phyloP scores from a whole-genome alignment of 441 rosid species.

The Hura crepitans region DNA sequence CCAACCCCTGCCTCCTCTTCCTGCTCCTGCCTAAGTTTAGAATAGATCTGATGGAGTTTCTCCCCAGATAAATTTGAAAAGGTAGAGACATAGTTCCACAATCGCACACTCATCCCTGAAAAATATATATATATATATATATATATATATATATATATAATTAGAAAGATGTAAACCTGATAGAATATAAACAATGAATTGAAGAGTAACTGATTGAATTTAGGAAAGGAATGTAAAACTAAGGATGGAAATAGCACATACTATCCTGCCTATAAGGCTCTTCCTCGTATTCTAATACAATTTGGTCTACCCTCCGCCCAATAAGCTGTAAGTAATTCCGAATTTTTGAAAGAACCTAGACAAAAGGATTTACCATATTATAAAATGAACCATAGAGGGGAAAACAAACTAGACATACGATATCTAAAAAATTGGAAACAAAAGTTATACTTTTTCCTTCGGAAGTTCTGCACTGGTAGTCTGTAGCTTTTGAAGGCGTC shows the following conservation, averaged over 20 bases:
- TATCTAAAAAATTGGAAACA: not conserved
- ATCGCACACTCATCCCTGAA: constrained; percentile 78
- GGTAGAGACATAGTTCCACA: constrained; percentile 95
- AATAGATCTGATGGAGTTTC: constrained; percentile 80
- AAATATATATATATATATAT: too few relatives aligned
- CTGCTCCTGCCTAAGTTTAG: constrained; percentile 78
- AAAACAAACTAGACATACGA: not conserved
- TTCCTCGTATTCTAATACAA: constrained; percentile 67
- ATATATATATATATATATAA: not conserved
- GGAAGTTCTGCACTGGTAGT: constrained; percentile 95
- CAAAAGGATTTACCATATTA: not conserved
- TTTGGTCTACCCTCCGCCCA: constrained; percentile 75
- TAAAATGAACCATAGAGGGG: not conserved
- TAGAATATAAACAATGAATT: not conserved
- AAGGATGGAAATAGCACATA: constrained; percentile 38
- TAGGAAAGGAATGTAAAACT: not conserved
- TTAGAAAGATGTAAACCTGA: not conserved
- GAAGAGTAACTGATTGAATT: not conserved
- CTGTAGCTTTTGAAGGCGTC: constrained; percentile 78
- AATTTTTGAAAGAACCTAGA: constrained; percentile 87
- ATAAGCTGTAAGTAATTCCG: constrained; percentile 88
- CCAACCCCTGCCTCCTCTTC: constrained; percentile 74
- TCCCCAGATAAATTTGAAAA: constrained; percentile 93
- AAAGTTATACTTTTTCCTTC: constrained; percentile 62
- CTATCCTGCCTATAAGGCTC: constrained; percentile 76